phyloP scores from a whole-genome alignment of 306 rosid species.

The Fagus crenata region DNA sequence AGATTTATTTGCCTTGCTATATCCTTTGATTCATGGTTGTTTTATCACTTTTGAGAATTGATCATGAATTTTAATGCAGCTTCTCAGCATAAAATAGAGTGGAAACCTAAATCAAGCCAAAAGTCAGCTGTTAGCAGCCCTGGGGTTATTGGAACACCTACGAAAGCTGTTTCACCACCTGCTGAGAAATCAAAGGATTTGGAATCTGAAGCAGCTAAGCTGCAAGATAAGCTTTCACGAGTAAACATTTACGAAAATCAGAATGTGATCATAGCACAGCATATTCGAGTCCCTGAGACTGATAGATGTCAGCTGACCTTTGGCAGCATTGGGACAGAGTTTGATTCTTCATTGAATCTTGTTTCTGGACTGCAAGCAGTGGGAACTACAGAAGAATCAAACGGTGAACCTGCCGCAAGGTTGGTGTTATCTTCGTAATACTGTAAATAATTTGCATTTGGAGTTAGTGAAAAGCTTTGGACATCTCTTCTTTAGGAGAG shows the following conservation, averaged over 20 bases:
- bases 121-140: slow-evolving; percentile 55
- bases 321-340: slow-evolving; percentile 80
- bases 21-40: slow-evolving; percentile 14
- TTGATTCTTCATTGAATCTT: slow-evolving; percentile 50
- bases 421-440: slow-evolving; percentile 32
- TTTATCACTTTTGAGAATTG: slow-evolving; percentile 24
- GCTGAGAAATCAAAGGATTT: slow-evolving; percentile 48
- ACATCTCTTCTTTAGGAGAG: neutral
- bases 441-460: neutral
- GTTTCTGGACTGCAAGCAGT: slow-evolving; percentile 42
- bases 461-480: slow-evolving; percentile 1
- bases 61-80: slow-evolving; percentile 56
- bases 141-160: slow-evolving; percentile 86
- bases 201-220: slow-evolving; percentile 53
- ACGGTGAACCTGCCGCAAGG: slow-evolving; percentile 62
- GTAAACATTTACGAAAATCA: slow-evolving; percentile 57
- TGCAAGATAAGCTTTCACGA: slow-evolving; percentile 61
- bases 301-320: slow-evolving; percentile 81
- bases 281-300: slow-evolving; percentile 80
- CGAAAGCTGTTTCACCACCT: slow-evolving; percentile 57
- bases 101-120: slow-evolving; percentile 95
- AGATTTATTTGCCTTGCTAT: slow-evolving; percentile 12
- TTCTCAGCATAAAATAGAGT: slow-evolving; percentile 81
- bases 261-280: slow-evolving; percentile 88
- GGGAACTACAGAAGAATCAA: slow-evolving; percentile 53